Conservation (phyloP, 2,329 filamentous ascomycete genomes). For the Endocalyx cinctus region DNA sequence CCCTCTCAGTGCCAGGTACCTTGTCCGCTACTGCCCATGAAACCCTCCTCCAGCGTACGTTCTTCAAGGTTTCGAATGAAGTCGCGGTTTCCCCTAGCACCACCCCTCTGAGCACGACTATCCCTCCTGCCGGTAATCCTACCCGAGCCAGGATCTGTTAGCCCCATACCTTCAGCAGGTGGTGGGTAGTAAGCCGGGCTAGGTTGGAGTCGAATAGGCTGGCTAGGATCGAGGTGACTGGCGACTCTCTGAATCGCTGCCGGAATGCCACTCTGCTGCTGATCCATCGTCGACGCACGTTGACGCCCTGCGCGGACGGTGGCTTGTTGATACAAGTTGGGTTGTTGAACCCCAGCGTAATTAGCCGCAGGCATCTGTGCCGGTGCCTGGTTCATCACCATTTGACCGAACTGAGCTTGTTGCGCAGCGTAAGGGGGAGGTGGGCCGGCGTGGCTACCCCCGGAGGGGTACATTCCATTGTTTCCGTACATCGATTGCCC, state of each 20-base stretch:
- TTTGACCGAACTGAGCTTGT: slow-evolving; percentile 64
- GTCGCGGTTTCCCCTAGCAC: slow-evolving; percentile 63
- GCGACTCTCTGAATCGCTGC: slow-evolving; percentile 90
- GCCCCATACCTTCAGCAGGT: slow-evolving; percentile 73
- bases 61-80: slow-evolving; percentile 96
- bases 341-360: slow-evolving; percentile 52
- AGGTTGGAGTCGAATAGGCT: slow-evolving; percentile 88
- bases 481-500: slow-evolving; percentile 69
- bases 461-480: slow-evolving; percentile 73
- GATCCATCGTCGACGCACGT: slow-evolving; percentile 93
- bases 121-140: slow-evolving; percentile 65
- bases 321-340: slow-evolving; percentile 68
- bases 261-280: slow-evolving; percentile 88
- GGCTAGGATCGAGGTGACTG: slow-evolving; percentile 90
- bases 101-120: slow-evolving; percentile 62
- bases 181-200: slow-evolving; percentile 97
- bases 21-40: slow-evolving; percentile 60
- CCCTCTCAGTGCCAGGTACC: slow-evolving; percentile 61
- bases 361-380: slow-evolving; percentile 62
- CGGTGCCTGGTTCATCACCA: slow-evolving; percentile 65
- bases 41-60: slow-evolving; percentile 88
- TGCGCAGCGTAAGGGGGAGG: slow-evolving; percentile 80
- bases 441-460: slow-evolving; percentile 48
- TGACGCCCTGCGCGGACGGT: slow-evolving; percentile 75
- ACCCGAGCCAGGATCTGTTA: slow-evolving; percentile 53